A percentile compares a stretch with the other conserved stretches of the same genome.
Evolutionary conservation across 2,329 filamentous ascomycete genomes (phyloP).

Genomic region (Xylaria sp.): DNA sequence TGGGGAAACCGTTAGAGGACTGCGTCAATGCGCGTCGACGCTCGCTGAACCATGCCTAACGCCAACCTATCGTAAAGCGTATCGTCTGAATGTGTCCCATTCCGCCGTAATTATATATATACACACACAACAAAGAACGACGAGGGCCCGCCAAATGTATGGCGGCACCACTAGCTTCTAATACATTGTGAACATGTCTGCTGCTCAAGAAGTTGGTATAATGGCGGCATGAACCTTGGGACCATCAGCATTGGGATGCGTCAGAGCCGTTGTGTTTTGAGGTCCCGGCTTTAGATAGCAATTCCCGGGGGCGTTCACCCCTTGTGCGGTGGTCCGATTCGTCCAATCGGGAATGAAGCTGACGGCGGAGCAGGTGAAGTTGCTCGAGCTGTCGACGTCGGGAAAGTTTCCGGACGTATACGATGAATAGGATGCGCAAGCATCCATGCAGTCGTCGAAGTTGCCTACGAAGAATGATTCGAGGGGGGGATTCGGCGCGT

Average conservation of each 20-base stretch:
- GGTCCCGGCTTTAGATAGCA: conserved; percentile 58
- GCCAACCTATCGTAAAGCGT: conserved; percentile 13
- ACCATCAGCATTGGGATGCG: conserved; percentile 48
- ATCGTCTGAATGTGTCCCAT: neutral
- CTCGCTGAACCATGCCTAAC: conserved; percentile 18
- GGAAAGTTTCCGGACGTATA: conserved; percentile 48
- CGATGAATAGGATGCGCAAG: conserved; percentile 56
- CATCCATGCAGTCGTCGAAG: conserved; percentile 60
- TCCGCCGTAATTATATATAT: conserved; percentile 1
- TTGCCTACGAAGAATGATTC: conserved; percentile 56
- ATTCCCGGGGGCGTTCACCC: conserved; percentile 55
- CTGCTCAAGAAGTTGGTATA: conserved; percentile 9
- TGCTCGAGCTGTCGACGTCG: conserved; percentile 41
- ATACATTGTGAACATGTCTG: neutral
- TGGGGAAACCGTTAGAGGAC: neutral
- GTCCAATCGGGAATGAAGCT: conserved; percentile 59
- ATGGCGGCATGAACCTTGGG: conserved; percentile 29
- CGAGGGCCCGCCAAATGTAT: neutral
- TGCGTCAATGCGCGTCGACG: neutral
- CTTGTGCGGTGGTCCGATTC: conserved; percentile 49
- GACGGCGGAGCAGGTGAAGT: conserved; percentile 54
- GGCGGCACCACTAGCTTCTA: neutral
- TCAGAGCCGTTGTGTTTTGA: conserved; percentile 48
- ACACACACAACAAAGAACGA: neutral
- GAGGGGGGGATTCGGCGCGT: conserved; percentile 53